Percentiles rank a stretch among this genome's conserved stretches.
These are phyloP conservation scores for Trametes hirsuta DNA, from an alignment of 1,284 basidiomycete genomes.

Conservation along the genomic window DNA sequence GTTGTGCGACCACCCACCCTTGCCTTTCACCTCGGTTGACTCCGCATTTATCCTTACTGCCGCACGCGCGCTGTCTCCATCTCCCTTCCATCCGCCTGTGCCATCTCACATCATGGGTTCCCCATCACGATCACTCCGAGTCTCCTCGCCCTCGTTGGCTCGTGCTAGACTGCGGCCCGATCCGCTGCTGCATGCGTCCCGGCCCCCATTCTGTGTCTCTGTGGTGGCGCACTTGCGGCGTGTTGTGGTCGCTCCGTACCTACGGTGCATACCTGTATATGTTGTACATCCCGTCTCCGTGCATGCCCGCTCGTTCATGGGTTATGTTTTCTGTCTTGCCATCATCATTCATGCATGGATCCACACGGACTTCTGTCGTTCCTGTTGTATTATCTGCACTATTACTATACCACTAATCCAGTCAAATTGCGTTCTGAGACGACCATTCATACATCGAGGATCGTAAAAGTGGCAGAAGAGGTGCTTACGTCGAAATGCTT, in stretches of 20 bases:
- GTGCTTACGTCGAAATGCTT: too few relatives aligned
- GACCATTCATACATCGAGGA: too few relatives aligned
- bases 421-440: too few relatives aligned
- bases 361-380: conserved; percentile 5
- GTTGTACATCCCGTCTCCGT: background rate
- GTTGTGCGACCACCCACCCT: background rate
- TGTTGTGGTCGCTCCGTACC: background rate
- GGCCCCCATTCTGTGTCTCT: background rate
- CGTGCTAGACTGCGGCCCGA: background rate
- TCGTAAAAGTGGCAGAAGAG: too few relatives aligned
- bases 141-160: background rate
- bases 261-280: background rate
- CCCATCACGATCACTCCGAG: background rate
- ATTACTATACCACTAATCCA: too few relatives aligned
- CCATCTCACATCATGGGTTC: background rate
- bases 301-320: background rate
- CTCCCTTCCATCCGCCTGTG: background rate
- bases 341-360: background rate
- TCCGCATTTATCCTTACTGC: conserved; percentile 3
- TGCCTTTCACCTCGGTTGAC: background rate
- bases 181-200: background rate
- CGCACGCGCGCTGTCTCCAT: background rate
- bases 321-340: background rate
- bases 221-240: background rate
- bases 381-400: conserved; percentile 4